These are phyloP conservation scores for Zalerion maritima DNA, from an alignment of 495 filamentous ascomycete species.

Conservation along the genomic window DNA sequence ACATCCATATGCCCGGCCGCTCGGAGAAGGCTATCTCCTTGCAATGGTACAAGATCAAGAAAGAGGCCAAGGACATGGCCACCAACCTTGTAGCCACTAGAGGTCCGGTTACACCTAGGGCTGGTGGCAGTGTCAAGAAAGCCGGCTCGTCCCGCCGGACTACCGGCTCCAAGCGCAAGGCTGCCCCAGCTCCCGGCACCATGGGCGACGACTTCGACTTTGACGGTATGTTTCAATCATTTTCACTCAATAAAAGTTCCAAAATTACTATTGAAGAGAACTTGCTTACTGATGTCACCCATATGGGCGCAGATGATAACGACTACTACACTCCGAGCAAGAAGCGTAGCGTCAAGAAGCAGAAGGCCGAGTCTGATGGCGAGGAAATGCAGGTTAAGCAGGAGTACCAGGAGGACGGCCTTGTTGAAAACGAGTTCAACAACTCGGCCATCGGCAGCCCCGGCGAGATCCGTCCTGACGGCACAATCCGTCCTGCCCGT, in stretches of 20 bases:
- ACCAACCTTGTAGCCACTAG: background rate
- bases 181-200: slow-evolving; percentile 1
- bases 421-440: too few relatives aligned
- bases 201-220: background rate
- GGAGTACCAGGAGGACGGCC: too few relatives aligned
- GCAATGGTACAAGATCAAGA: slow-evolving; percentile 1
- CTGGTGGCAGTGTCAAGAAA: too few relatives aligned
- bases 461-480: too few relatives aligned
- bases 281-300: slow-evolving; percentile 4
- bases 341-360: slow-evolving; percentile 2
- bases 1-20: slow-evolving; percentile 5
- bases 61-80: background rate
- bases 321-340: slow-evolving; percentile 5
- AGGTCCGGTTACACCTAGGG: too few relatives aligned
- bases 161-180: too few relatives aligned
- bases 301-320: slow-evolving; percentile 3
- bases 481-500: too few relatives aligned
- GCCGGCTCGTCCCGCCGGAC: too few relatives aligned
- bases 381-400: too few relatives aligned
- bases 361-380: slow-evolving; percentile 6
- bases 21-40: slow-evolving; percentile 5
- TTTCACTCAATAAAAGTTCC: too few relatives aligned
- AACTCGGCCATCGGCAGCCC: too few relatives aligned
- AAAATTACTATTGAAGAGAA: too few relatives aligned
- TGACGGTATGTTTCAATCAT: background rate